These are phyloP conservation scores for Rubia balearica DNA, from an alignment of 305 asterid species.

Conservation along the genomic window DNA sequence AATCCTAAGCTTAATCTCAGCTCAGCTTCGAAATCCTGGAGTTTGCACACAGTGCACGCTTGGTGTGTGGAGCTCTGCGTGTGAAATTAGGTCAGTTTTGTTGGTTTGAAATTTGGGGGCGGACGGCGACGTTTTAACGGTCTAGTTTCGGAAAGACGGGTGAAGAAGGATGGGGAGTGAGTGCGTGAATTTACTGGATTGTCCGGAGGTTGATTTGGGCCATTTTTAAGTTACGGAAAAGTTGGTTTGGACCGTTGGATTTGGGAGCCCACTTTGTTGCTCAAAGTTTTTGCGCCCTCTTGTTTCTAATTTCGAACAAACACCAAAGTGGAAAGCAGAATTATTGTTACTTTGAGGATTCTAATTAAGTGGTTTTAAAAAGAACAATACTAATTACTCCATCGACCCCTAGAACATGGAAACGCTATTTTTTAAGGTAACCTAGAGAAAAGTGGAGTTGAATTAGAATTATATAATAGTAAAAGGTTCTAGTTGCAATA, in stretches of 20 bases:
- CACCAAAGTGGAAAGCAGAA: neutral
- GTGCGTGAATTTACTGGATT: neutral
- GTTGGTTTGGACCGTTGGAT: slow-evolving; percentile 9
- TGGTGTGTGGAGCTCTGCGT: slow-evolving; percentile 2
- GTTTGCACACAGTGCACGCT: neutral
- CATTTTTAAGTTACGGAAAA: neutral
- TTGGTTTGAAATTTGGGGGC: slow-evolving; percentile 8
- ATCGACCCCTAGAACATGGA: too few relatives aligned
- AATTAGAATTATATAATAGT: too few relatives aligned
- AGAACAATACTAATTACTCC: too few relatives aligned
- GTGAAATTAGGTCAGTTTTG: slow-evolving; percentile 3
- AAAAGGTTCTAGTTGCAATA: too few relatives aligned
- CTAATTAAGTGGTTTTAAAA: neutral
- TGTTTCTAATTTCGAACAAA: neutral
- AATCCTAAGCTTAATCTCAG: slow-evolving; percentile 1
- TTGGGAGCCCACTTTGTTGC: slow-evolving; percentile 2
- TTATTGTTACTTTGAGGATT: neutral
- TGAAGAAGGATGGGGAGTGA: neutral
- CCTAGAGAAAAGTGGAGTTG: too few relatives aligned
- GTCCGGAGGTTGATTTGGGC: neutral
- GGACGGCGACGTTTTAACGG: slow-evolving; percentile 30
- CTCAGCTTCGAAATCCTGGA: neutral
- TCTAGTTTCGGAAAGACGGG: neutral
- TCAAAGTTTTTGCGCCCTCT: neutral
- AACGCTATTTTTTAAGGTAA: too few relatives aligned